Evolutionary conservation across 1,284 basidiomycete species (phyloP).

Genomic region (Austroboletus novae-zelandiae): DNA sequence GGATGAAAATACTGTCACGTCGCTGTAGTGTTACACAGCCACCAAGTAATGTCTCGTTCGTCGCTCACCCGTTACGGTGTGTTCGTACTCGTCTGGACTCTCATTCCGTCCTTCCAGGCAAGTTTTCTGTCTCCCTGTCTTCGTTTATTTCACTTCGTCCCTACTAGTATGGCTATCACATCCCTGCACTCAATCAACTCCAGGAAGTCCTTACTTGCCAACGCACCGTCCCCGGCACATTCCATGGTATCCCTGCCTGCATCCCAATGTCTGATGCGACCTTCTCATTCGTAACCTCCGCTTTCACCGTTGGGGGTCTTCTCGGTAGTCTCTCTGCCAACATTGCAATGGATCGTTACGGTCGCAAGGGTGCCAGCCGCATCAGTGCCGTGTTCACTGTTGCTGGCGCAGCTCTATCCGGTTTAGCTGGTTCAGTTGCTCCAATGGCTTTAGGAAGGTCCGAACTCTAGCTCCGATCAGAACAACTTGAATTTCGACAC

Average conservation of each 20-base stretch:
- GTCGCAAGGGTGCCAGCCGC: slow-evolving; percentile 63
- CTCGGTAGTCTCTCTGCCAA: slow-evolving; percentile 74
- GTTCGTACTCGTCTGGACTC: slow-evolving; percentile 60
- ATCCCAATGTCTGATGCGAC: slow-evolving; percentile 73
- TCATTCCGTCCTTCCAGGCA: slow-evolving; percentile 65
- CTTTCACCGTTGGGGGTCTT: slow-evolving; percentile 89
- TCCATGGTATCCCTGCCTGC: slow-evolving; percentile 56
- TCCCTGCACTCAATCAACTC: slow-evolving; percentile 86
- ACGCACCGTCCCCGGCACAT: slow-evolving; percentile 15
- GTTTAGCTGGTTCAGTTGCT: slow-evolving; percentile 55
- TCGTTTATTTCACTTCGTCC: background rate
- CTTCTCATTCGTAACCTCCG: slow-evolving; percentile 80
- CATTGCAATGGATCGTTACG: slow-evolving; percentile 64
- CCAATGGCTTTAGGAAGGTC: slow-evolving; percentile 70
- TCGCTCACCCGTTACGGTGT: slow-evolving; percentile 62
- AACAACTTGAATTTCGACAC: background rate
- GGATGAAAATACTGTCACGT: too few species aligned
- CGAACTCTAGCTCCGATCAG: slow-evolving; percentile 3
- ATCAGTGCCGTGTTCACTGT: slow-evolving; percentile 59
- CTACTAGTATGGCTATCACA: slow-evolving; percentile 73
- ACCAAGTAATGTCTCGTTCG: slow-evolving; percentile 13
- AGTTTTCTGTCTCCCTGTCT: slow-evolving; percentile 5
- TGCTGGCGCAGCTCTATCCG: slow-evolving; percentile 65
- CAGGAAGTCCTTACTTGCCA: slow-evolving; percentile 75
- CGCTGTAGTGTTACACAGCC: slow-evolving; percentile 4